phyloP scores from a whole-genome alignment of 1,139 yeast genomes.

The Torulaspora globosa region DNA sequence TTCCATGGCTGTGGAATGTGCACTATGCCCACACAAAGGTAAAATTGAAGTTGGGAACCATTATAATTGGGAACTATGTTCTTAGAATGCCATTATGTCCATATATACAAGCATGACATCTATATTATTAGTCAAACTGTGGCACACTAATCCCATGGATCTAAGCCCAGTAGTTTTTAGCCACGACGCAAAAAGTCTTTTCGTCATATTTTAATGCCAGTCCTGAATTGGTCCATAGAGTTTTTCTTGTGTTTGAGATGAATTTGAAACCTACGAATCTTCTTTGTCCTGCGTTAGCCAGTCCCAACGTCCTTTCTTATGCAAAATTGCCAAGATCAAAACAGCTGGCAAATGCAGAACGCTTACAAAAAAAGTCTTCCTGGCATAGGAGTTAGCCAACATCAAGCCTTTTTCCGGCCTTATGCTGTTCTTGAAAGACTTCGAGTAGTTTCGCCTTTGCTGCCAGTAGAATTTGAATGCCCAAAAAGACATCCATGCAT shows the following conservation, averaged over 20 bases:
- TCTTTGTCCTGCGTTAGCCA: slow-evolving; percentile 44
- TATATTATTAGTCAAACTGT: too few relatives aligned
- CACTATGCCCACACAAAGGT: neutral
- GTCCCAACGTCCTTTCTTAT: slow-evolving; percentile 95
- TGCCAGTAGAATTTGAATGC: slow-evolving; percentile 83
- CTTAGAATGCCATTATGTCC: neutral
- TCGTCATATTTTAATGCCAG: neutral
- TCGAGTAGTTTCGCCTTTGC: slow-evolving; percentile 54
- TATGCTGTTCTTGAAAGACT: slow-evolving; percentile 33
- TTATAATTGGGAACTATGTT: neutral
- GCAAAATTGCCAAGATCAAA: slow-evolving; percentile 84
- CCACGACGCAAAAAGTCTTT: neutral
- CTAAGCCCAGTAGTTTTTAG: too few relatives aligned
- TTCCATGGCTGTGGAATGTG: neutral
- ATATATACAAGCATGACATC: neutral
- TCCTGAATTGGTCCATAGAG: neutral
- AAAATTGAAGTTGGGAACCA: neutral
- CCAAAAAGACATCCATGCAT: slow-evolving; percentile 79
- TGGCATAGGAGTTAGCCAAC: slow-evolving; percentile 63
- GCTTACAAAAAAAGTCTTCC: slow-evolving; percentile 88
- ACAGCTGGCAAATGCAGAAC: slow-evolving; percentile 93
- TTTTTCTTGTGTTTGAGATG: neutral
- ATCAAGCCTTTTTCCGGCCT: slow-evolving; percentile 55
- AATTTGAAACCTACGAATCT: slow-evolving; percentile 11
- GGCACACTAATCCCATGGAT: too few relatives aligned